Evolutionary conservation across 164 flowering plant species (phyloP).

Genomic region (Piper betle): DNA sequence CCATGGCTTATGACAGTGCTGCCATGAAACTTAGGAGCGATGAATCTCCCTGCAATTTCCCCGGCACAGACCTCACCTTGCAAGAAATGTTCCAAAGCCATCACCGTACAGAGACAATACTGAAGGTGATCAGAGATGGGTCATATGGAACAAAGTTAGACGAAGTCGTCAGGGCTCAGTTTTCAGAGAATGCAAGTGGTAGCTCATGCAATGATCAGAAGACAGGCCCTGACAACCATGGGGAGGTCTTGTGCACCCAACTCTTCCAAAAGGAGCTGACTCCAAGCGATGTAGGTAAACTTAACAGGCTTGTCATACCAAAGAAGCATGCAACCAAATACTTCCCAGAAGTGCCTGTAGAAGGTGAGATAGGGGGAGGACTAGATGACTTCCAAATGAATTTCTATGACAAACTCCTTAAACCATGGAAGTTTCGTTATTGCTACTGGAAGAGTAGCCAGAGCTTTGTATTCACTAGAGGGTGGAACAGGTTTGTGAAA

Average conservation of each 20-base stretch:
- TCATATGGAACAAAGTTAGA: slow-evolving; percentile 32
- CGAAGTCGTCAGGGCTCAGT: slow-evolving; percentile 14
- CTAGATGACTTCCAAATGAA: slow-evolving; percentile 22
- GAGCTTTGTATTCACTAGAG: slow-evolving; percentile 68
- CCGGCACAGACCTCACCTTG: slow-evolving; percentile 19
- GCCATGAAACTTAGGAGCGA: slow-evolving; percentile 34
- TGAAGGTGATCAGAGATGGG: slow-evolving; percentile 53
- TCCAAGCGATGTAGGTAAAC: slow-evolving; percentile 84
- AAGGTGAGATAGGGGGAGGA: slow-evolving; percentile 8
- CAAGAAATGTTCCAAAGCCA: slow-evolving; percentile 30
- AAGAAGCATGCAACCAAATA: slow-evolving; percentile 51
- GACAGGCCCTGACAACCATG: not conserved
- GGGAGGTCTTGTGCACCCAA: slow-evolving; percentile 15
- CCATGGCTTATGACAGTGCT: slow-evolving; percentile 59
- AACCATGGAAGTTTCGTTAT: slow-evolving; percentile 57
- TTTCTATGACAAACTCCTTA: slow-evolving; percentile 36
- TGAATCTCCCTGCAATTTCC: slow-evolving; percentile 39
- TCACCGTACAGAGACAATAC: slow-evolving; percentile 18
- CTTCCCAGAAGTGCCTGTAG: slow-evolving; percentile 29
- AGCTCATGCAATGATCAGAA: not conserved
- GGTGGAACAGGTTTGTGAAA: slow-evolving; percentile 66
- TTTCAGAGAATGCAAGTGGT: slow-evolving; percentile 1
- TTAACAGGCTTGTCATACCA: slow-evolving; percentile 76
- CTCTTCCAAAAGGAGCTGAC: slow-evolving; percentile 84
- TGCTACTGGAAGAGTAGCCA: slow-evolving; percentile 88